phyloP scores from a whole-genome alignment of 768 basidiomycete genomes.

The Lactifluus rugatus region DNA sequence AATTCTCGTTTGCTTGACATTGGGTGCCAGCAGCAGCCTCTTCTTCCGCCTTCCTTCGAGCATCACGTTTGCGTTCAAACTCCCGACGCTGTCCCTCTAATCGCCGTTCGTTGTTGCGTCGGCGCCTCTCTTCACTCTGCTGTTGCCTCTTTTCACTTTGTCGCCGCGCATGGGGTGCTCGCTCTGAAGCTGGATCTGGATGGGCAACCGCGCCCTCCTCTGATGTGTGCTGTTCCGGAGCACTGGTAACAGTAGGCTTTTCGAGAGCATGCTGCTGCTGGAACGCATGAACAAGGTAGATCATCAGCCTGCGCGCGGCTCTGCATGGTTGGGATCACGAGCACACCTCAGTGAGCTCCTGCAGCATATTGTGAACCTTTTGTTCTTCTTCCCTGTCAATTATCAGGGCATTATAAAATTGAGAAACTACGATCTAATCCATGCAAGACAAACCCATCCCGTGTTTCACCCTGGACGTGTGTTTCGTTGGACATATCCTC shows the following conservation, averaged over 20 bases:
- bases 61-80: slow-evolving; percentile 1
- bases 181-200: not conserved
- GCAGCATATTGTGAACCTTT: not conserved
- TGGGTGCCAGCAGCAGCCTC: not conserved
- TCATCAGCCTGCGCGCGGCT: not conserved
- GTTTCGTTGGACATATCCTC: not conserved
- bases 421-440: not conserved
- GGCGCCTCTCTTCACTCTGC: not conserved
- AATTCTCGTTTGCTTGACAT: not conserved
- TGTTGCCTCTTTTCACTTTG: not conserved
- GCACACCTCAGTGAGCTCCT: not conserved
- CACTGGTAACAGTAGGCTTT: not conserved
- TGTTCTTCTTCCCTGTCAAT: not conserved
- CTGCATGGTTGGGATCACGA: not conserved
- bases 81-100: slow-evolving; percentile 3
- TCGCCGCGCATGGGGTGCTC: too few species aligned
- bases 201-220: not conserved
- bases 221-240: not conserved
- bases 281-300: not conserved
- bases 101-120: not conserved
- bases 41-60: not conserved
- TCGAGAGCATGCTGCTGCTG: not conserved
- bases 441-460: not conserved
- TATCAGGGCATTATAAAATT: not conserved
- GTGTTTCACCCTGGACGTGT: not conserved